phyloP scores from a whole-genome alignment of 2,329 filamentous ascomycete genomes.

The Ophiostoma tasmaniense region DNA sequence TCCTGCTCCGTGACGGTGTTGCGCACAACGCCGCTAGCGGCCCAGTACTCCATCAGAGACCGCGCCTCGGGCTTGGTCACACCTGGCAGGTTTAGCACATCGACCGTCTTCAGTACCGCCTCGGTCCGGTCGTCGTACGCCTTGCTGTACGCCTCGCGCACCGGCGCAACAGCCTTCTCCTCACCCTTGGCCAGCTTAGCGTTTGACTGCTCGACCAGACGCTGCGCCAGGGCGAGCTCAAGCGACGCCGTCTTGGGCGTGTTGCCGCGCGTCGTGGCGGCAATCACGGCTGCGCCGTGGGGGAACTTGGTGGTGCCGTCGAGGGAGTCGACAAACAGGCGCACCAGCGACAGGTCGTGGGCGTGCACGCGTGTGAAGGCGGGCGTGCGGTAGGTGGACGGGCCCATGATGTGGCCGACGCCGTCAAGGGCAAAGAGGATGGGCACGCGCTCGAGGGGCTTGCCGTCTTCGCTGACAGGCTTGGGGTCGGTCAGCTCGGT shows the following conservation, averaged over 20 bases:
- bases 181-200: neutral
- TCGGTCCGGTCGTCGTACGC: conserved; percentile 51
- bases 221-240: conserved; percentile 55
- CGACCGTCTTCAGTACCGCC: conserved; percentile 41
- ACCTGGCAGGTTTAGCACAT: conserved; percentile 53
- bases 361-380: conserved; percentile 70
- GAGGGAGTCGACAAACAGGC: conserved; percentile 66
- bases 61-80: conserved; percentile 67
- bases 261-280: conserved; percentile 66
- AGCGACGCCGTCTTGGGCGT: conserved; percentile 55
- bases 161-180: conserved; percentile 23
- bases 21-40: conserved; percentile 70
- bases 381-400: conserved; percentile 65
- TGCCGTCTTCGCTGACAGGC: conserved; percentile 21
- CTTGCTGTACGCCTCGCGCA: conserved; percentile 45
- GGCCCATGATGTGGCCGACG: conserved; percentile 70
- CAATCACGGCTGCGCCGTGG: conserved; percentile 75
- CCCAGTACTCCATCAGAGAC: conserved; percentile 87
- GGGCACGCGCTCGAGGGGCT: conserved; percentile 35
- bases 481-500: conserved; percentile 55
- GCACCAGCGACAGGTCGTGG: conserved; percentile 70
- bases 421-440: conserved; percentile 73
- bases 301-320: conserved; percentile 47
- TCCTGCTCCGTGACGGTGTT: conserved; percentile 58
- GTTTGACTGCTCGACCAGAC: conserved; percentile 35